These are phyloP conservation scores for Quercus lobata DNA, from an alignment of 331 rosid genomes.

Conservation along the genomic window DNA sequence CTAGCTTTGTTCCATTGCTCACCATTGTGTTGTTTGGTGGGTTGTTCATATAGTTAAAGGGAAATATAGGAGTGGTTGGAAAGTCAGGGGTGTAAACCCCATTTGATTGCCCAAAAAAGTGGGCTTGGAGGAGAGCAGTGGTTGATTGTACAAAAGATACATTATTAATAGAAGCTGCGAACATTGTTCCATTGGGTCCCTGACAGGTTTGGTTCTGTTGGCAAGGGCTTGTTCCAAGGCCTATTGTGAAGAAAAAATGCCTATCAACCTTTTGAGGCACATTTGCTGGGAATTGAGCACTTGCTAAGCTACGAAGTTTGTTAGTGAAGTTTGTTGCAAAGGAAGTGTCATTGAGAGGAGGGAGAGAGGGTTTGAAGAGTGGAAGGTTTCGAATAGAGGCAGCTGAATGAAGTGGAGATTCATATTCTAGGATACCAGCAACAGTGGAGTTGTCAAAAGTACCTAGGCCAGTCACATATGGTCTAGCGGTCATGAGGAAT, in stretches of 20 bases:
- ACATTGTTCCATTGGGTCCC: conserved; percentile 49
- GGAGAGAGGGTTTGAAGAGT: conserved; percentile 36
- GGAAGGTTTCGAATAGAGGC: conserved; percentile 17
- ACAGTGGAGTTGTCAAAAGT: conserved; percentile 55
- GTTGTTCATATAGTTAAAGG: conserved; percentile 33
- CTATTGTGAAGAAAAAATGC: conserved; percentile 39
- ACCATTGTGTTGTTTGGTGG: conserved; percentile 42
- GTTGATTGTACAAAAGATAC: conserved; percentile 34
- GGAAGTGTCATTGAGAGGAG: conserved; percentile 43
- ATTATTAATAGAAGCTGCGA: conserved; percentile 49
- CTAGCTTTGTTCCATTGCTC: conserved; percentile 38
- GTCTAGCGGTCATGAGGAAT: conserved; percentile 40
- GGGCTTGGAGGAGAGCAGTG: conserved; percentile 41
- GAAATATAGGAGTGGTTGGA: conserved; percentile 26
- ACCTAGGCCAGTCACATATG: conserved; percentile 36
- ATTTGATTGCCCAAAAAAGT: conserved; percentile 28
- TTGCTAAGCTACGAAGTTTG: conserved; percentile 35
- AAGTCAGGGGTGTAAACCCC: conserved; percentile 35
- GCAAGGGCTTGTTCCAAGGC: conserved; percentile 46
- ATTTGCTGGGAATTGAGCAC: conserved; percentile 33
- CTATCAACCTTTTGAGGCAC: conserved; percentile 37
- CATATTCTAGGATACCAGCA: conserved; percentile 36
- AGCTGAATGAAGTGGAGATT: conserved; percentile 4
- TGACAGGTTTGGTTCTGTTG: conserved; percentile 30
- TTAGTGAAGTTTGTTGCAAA: conserved; percentile 35